Conservation (phyloP, 2,329 filamentous ascomycete species). For the Cryphonectria parasitica region DNA sequence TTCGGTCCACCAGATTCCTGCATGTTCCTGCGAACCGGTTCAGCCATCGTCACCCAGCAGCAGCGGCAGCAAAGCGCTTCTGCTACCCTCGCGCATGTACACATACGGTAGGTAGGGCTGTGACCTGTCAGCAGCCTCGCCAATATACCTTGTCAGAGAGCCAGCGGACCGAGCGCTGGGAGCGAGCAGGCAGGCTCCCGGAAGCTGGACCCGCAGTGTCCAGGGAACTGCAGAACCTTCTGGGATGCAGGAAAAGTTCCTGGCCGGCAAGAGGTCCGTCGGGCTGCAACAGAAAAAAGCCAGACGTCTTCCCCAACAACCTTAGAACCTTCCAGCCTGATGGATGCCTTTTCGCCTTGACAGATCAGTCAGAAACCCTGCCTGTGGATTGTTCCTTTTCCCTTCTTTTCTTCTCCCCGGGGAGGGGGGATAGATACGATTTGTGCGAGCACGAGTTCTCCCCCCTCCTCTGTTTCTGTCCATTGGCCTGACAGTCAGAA, state of each 20-base stretch:
- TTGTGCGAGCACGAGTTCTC: background rate
- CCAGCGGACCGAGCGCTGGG: background rate
- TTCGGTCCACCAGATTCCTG: background rate
- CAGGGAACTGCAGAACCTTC: background rate
- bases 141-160: background rate
- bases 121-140: slow-evolving; percentile 6
- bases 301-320: background rate
- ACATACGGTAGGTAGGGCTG: background rate
- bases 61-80: background rate
- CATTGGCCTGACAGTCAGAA: background rate
- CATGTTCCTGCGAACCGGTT: background rate
- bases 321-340: background rate
- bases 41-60: background rate
- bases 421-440: too few relatives aligned
- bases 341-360: background rate
- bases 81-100: background rate
- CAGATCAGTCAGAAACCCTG: background rate
- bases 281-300: background rate
- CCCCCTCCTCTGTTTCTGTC: background rate
- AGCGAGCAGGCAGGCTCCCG: background rate
- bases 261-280: background rate
- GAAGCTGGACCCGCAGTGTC: slow-evolving; percentile 1
- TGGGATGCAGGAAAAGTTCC: background rate
- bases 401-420: background rate
- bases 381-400: background rate